Conservation (phyloP, 768 basidiomycete species). For the Sarcodon aspratus region DNA sequence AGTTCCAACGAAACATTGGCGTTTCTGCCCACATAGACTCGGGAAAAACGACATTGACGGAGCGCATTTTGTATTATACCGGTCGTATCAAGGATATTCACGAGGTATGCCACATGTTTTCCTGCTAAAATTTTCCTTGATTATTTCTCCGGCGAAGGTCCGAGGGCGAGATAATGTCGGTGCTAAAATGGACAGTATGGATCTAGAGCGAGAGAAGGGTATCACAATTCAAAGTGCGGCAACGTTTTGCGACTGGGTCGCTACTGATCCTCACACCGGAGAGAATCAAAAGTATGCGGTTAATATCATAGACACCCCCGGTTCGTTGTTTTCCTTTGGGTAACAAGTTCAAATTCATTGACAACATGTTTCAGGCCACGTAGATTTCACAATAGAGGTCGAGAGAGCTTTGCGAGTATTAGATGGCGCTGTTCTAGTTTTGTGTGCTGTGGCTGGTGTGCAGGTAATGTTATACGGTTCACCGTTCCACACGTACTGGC, state of each 20-base stretch:
- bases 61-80: constrained; percentile 92
- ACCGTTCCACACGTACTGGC: background rate
- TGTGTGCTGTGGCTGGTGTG: constrained; percentile 96
- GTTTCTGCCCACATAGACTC: constrained; percentile 94
- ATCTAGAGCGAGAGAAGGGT: constrained; percentile 95
- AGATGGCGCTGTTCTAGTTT: constrained; percentile 91
- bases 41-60: constrained; percentile 96
- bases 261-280: constrained; percentile 45
- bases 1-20: constrained; percentile 87
- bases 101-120: constrained; percentile 48
- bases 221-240: constrained; percentile 99
- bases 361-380: constrained; percentile 59
- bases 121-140: background rate
- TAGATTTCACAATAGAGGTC: constrained; percentile 99
- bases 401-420: constrained; percentile 93
- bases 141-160: constrained; percentile 35
- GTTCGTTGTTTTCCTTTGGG: constrained; percentile 24
- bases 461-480: constrained; percentile 37
- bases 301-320: constrained; percentile 98
- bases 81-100: constrained; percentile 94
- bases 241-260: constrained; percentile 95
- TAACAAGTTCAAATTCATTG: background rate
- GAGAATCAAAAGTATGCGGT: constrained; percentile 79
- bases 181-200: constrained; percentile 99
- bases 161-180: constrained; percentile 92